Evolutionary conservation across 352 stramenopile species (phyloP).

Genomic region (Elongisporangium prolatum): DNA sequence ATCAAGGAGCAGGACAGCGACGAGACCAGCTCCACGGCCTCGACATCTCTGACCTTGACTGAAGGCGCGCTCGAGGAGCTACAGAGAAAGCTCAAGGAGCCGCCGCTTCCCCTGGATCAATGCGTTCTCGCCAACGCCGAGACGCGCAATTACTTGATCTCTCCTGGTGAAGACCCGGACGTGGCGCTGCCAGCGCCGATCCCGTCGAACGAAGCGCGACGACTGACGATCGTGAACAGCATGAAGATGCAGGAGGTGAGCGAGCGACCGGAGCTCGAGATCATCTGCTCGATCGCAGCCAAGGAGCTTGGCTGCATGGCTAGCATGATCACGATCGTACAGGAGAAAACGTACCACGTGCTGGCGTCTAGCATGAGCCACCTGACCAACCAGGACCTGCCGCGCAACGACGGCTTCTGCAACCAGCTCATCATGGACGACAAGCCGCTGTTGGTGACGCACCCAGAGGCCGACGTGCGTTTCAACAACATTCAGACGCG

Average conservation of each 20-base stretch:
- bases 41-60: neutral
- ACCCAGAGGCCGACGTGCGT: conserved; percentile 40
- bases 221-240: conserved; percentile 39
- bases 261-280: conserved; percentile 52
- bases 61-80: conserved; percentile 5
- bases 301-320: conserved; percentile 51
- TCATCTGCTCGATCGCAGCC: conserved; percentile 55
- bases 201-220: conserved; percentile 37
- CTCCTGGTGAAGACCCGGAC: conserved; percentile 18
- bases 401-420: conserved; percentile 56
- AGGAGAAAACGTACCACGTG: conserved; percentile 38
- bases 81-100: conserved; percentile 13
- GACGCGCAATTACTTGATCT: conserved; percentile 37
- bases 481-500: conserved; percentile 45
- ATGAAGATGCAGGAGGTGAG: conserved; percentile 43
- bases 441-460: conserved; percentile 35
- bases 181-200: conserved; percentile 23
- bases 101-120: conserved; percentile 22
- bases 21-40: neutral
- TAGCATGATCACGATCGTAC: conserved; percentile 60
- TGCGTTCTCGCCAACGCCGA: conserved; percentile 45
- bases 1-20: too few relatives aligned
- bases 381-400: conserved; percentile 21
- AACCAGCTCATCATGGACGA: conserved; percentile 57
- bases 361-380: conserved; percentile 35